Percentiles rank a stretch among this genome's conserved stretches.
These are phyloP conservation scores for Talaromyces liani DNA, from an alignment of 495 filamentous ascomycete genomes.

Conservation along the genomic window DNA sequence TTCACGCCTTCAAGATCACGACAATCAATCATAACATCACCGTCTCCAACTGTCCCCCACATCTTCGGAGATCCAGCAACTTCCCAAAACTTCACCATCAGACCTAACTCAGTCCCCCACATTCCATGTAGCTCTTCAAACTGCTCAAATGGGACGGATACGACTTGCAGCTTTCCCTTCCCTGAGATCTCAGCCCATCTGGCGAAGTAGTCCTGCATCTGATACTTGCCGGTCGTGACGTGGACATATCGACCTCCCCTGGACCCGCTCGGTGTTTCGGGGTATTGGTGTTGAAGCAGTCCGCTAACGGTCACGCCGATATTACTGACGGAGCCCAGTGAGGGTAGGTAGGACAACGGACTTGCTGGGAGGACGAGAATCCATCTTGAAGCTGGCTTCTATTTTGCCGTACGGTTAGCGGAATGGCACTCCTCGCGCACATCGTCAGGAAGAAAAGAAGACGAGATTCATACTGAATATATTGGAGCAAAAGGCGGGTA, in stretches of 20 bases:
- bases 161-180: conserved; percentile 2
- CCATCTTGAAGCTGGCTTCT: not conserved
- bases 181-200: conserved; percentile 29
- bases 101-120: conserved; percentile 11
- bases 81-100: conserved; percentile 10
- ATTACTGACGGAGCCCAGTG: not conserved
- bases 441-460: not conserved
- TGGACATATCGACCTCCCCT: not conserved
- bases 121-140: conserved; percentile 12
- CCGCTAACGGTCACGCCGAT: not conserved
- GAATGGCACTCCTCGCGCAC: not conserved
- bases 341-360: not conserved
- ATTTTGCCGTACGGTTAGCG: not conserved
- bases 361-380: not conserved
- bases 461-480: not conserved
- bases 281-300: not conserved
- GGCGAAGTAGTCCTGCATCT: conserved; percentile 25
- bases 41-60: not conserved
- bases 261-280: not conserved
- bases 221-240: not conserved
- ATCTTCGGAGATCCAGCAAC: not conserved
- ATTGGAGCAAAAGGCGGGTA: conserved; percentile 2
- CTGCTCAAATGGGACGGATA: conserved; percentile 6
- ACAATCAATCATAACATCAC: not conserved
- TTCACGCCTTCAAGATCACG: not conserved